Percentiles rank a stretch among this genome's conserved stretches.
These are phyloP conservation scores for Hypoxylon sp. DNA, from an alignment of 2,329 filamentous ascomycete species.

Conservation along the genomic window DNA sequence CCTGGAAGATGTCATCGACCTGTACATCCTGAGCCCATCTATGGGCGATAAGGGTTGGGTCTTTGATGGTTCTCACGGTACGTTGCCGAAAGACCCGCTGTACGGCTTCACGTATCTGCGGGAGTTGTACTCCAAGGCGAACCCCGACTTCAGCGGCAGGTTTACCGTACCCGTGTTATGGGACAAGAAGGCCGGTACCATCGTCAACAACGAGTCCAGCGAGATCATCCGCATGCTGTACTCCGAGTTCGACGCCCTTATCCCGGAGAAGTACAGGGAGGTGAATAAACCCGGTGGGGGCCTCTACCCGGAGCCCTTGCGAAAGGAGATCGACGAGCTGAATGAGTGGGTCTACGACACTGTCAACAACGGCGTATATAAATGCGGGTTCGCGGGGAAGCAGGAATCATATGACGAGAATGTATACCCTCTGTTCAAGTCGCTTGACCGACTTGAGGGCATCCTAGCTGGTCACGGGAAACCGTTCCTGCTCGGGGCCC, in stretches of 20 bases:
- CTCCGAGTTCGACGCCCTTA: constrained; percentile 75
- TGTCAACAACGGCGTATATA: constrained; percentile 67
- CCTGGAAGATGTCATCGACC: constrained; percentile 76
- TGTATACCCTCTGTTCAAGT: constrained; percentile 71
- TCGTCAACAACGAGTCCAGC: constrained; percentile 86
- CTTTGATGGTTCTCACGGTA: constrained; percentile 61
- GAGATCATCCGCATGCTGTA: constrained; percentile 91
- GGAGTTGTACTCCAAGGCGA: constrained; percentile 78
- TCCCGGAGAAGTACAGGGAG: constrained; percentile 68
- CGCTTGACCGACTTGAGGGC: constrained; percentile 74
- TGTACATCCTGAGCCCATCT: constrained; percentile 78
- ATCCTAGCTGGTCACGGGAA: constrained; percentile 64
- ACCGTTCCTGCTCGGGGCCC: constrained; percentile 72
- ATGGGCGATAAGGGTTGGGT: constrained; percentile 73
- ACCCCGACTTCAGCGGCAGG: constrained; percentile 76
- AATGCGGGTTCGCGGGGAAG: constrained; percentile 74
- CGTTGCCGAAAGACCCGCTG: constrained; percentile 70
- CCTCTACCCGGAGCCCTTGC: constrained; percentile 69
- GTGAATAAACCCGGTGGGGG: constrained; percentile 64
- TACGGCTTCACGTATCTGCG: constrained; percentile 77
- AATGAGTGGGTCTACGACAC: constrained; percentile 77
- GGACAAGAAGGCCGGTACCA: constrained; percentile 76
- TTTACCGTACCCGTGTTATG: constrained; percentile 83
- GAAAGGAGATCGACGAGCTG: constrained; percentile 71
- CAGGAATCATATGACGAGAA: constrained; percentile 77